A percentile compares a stretch with the other conserved stretches of the same genome.
phyloP scores from a whole-genome alignment of 2,329 filamentous ascomycete genomes.

The Penicillium sp. region DNA sequence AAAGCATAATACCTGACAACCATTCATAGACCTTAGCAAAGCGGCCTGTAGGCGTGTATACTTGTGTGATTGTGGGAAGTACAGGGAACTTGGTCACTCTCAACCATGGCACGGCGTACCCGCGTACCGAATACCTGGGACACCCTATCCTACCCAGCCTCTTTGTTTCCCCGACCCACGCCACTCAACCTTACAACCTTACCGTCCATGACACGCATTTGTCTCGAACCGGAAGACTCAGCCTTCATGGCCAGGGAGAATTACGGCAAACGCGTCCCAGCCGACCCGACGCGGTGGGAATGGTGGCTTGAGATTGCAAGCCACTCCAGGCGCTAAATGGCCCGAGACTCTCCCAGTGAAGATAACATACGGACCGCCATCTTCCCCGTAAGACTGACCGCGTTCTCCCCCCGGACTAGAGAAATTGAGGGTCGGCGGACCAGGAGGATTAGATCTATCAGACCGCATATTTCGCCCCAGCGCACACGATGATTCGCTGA shows the following conservation, averaged over 20 bases:
- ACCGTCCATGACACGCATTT: slow-evolving; percentile 23
- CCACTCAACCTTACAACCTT: no score
- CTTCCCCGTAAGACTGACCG: no score
- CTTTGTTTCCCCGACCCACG: slow-evolving; percentile 11
- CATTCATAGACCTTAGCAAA: no score
- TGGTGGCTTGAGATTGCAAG: slow-evolving; percentile 19
- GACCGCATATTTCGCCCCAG: slow-evolving; percentile 12
- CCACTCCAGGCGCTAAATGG: no score
- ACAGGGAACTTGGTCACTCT: slow-evolving; percentile 1
- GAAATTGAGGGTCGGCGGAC: slow-evolving; percentile 6
- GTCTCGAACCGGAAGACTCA: slow-evolving; percentile 8
- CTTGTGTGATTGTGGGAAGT: slow-evolving; percentile 2
- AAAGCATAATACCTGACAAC: no score
- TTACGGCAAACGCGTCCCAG: no score
- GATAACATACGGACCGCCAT: no score
- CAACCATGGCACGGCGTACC: slow-evolving; percentile 9
- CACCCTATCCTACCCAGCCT: slow-evolving; percentile 3
- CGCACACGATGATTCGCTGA: slow-evolving; percentile 14
- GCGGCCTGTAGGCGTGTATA: no score
- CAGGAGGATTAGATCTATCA: slow-evolving; percentile 20
- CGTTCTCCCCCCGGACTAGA: neutral
- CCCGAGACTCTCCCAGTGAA: no score
- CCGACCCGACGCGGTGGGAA: slow-evolving; percentile 13
- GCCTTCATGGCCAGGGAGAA: no score
- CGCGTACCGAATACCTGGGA: slow-evolving; percentile 20